Evolutionary conservation across 768 basidiomycete genomes (phyloP), one percentile per base, ranked within the genome.

Genomic region (Auricularia sp.): DNA sequence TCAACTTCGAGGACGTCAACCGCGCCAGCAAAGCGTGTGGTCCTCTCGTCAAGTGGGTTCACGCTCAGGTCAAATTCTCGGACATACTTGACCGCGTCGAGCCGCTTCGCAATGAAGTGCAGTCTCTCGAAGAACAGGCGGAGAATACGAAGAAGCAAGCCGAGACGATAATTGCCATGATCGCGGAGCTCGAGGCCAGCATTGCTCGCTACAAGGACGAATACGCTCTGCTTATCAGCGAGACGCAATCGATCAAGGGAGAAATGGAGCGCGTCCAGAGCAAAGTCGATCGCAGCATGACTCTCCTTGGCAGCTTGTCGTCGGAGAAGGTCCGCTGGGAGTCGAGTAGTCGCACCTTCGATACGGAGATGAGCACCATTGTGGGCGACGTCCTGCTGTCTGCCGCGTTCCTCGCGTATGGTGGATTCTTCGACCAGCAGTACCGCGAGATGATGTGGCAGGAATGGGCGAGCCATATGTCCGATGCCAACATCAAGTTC

Each of bases 241-340:
- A 98, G 74, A 95, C 92, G 0, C 93, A 98, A 73, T 87, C 94
- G 3, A 98, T 99, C 82, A 97, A 97, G 76, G 81, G 80, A 61
- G 97, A 98, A 77, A 98, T 99, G 97, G 93, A 96, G 70, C 87
- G 91, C 44, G 97, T 99, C 3, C 93, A 98, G 72, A 86, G 88
- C 77, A 97, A 97, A 76, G 97, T 99, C 42, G 90, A 96, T 72
- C 90, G 96, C 67, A 96, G 93, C 73, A 92, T 98, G 88, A 97
- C 88, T 67, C 81, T 98, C 59, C 81, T 99, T 53, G 90, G 89
- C 72, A 96, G 92, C 75, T 79, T 99, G 70, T 97, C 94, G 8
- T 98, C 97, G 0, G 97, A 99, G 75, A 84, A 92, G 72, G 81
- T 83, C 53, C 87, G 97, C 66, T 99, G 97, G 97, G 94, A 98